Percentiles rank a stretch among this genome's conserved stretches.
Conservation (phyloP, 345 rosid species). For the Reutealis trisperma region DNA sequence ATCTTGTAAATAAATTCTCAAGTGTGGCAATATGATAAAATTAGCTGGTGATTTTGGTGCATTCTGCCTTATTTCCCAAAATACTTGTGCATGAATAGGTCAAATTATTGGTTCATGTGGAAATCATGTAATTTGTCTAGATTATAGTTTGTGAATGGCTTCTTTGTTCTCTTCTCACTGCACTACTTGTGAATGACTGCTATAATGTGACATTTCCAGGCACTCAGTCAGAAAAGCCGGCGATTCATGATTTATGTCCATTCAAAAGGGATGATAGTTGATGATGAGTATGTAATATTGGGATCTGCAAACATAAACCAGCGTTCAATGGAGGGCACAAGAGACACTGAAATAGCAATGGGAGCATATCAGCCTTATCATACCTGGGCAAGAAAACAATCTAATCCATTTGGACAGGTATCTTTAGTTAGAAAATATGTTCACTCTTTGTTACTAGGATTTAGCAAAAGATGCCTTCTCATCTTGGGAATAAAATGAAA, state of each 20-base stretch:
- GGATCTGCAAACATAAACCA: constrained; percentile 98
- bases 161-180: neutral
- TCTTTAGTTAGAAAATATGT: constrained; percentile 2
- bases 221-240: constrained; percentile 55
- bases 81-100: neutral
- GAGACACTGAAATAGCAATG: constrained; percentile 98
- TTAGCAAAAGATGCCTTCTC: neutral
- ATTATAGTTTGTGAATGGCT: neutral
- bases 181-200: constrained; percentile 9
- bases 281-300: constrained; percentile 79
- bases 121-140: neutral
- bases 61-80: neutral
- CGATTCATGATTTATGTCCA: constrained; percentile 96
- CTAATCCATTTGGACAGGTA: constrained; percentile 86
- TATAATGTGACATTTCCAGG: constrained; percentile 41
- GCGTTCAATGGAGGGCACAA: constrained; percentile 93
- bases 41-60: neutral
- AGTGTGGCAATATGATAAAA: neutral
- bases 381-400: constrained; percentile 68
- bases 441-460: neutral
- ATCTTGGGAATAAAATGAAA: neutral
- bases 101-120: neutral
- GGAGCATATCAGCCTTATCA: constrained; percentile 95
- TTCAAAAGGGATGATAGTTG: constrained; percentile 96
- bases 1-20: neutral